A percentile compares a stretch with the other conserved stretches of the same genome.
Evolutionary conservation across 192 early-diverging fungal genomes (phyloP).

Genomic region (Coemansia sp.): DNA sequence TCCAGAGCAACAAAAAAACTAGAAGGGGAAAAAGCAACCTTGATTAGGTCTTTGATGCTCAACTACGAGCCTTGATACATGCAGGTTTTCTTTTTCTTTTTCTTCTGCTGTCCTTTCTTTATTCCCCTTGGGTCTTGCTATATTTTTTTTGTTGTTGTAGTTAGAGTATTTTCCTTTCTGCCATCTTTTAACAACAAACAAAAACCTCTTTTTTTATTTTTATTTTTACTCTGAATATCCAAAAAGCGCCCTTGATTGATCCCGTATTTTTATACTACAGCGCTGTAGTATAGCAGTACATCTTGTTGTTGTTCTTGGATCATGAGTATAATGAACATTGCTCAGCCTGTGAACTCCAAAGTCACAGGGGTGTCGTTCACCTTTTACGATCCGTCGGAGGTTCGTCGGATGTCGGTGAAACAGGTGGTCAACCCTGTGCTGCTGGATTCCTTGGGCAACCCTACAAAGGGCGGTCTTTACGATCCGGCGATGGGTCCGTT

Average conservation of each 20-base stretch:
- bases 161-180: no score
- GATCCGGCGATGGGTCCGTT: conserved; percentile 93
- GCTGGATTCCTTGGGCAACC: conserved; percentile 87
- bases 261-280: neutral
- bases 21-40: no score
- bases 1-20: neutral
- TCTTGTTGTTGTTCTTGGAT: no score
- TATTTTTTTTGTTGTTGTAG: no score
- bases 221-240: no score
- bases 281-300: no score
- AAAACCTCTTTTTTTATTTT: conserved; percentile 8
- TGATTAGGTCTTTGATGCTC: no score
- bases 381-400: conserved; percentile 83
- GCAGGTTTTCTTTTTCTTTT: neutral
- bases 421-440: conserved; percentile 84
- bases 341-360: conserved; percentile 74
- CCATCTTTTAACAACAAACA: no score
- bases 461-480: conserved; percentile 87
- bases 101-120: no score
- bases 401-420: conserved; percentile 91
- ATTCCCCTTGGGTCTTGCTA: neutral
- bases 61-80: no score
- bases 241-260: neutral
- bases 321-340: conserved; percentile 69
- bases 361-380: conserved; percentile 87